These are phyloP conservation scores for Aphanoascus verrucosus DNA, from an alignment of 2,329 filamentous ascomycete species.

Conservation along the genomic window DNA sequence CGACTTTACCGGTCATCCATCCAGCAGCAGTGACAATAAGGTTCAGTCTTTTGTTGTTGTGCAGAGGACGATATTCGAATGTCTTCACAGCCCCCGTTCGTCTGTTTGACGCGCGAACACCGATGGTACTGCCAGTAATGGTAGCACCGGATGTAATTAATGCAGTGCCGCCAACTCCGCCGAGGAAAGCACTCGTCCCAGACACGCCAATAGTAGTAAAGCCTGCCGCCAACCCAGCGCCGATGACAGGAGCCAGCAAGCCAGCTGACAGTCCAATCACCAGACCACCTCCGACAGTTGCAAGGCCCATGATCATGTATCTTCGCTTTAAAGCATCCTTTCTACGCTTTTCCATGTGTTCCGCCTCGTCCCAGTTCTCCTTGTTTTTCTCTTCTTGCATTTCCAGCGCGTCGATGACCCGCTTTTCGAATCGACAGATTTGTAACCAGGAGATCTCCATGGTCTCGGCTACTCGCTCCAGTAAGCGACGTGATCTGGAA, in stretches of 20 bases:
- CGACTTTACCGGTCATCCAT: slow-evolving; percentile 97
- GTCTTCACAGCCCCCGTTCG: slow-evolving; percentile 87
- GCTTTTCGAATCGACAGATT: slow-evolving; percentile 93
- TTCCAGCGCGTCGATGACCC: slow-evolving; percentile 89
- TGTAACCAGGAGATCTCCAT: slow-evolving; percentile 82
- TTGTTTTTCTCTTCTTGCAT: slow-evolving; percentile 93
- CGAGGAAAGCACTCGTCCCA: slow-evolving; percentile 79
- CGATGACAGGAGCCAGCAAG: slow-evolving; percentile 83
- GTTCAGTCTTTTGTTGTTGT: slow-evolving; percentile 97
- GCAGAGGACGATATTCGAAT: slow-evolving; percentile 89
- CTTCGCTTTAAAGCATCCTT: slow-evolving; percentile 72
- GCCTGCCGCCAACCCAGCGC: slow-evolving; percentile 82
- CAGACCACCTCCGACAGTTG: slow-evolving; percentile 85
- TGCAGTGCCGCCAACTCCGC: slow-evolving; percentile 82
- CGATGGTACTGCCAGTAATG: slow-evolving; percentile 76
- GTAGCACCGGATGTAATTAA: slow-evolving; percentile 86
- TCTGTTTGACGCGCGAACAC: slow-evolving; percentile 70
- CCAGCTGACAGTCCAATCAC: slow-evolving; percentile 94
- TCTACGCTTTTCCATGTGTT: slow-evolving; percentile 76
- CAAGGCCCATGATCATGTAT: slow-evolving; percentile 91
- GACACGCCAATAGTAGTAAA: slow-evolving; percentile 91
- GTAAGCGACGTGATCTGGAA: slow-evolving; percentile 67
- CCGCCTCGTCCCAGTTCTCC: slow-evolving; percentile 95
- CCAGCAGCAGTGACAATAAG: slow-evolving; percentile 89
- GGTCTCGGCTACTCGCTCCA: slow-evolving; percentile 71